A percentile compares a stretch with the other conserved stretches of the same genome.
phyloP scores from a whole-genome alignment of 1,284 basidiomycete genomes.

The Apiotrichum siamense region DNA sequence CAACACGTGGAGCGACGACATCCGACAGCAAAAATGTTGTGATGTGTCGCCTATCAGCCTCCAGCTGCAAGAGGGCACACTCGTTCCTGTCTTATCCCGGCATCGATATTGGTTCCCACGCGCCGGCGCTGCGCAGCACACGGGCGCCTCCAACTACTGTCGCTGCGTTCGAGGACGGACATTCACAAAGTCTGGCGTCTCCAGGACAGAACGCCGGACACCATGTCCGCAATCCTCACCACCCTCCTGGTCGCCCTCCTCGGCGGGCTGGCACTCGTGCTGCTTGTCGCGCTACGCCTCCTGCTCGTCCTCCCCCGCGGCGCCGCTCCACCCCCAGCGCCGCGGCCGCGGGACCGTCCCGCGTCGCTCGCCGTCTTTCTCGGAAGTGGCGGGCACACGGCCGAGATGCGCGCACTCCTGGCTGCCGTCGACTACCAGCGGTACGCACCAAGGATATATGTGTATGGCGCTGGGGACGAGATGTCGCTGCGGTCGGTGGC shows the following conservation, averaged over 20 bases:
- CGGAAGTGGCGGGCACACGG: constrained; percentile 85
- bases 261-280: neutral
- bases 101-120: too few species aligned
- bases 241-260: neutral
- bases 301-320: constrained; percentile 6
- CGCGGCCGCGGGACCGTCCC: neutral
- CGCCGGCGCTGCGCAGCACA: too few species aligned
- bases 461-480: constrained; percentile 73
- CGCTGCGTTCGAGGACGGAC: too few species aligned
- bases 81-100: too few species aligned
- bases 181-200: too few species aligned
- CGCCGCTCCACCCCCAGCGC: neutral
- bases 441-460: constrained; percentile 72
- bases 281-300: neutral
- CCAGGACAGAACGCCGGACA: neutral
- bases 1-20: too few species aligned
- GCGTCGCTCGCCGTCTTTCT: constrained; percentile 54
- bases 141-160: too few species aligned
- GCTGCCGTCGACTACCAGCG: constrained; percentile 67
- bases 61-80: too few species aligned
- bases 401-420: constrained; percentile 74
- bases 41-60: too few species aligned
- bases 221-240: neutral
- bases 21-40: too few species aligned
- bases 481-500: constrained; percentile 48